Conservation (phyloP, 23 red algal genomes). For the Chondrus crispus region DNA sequence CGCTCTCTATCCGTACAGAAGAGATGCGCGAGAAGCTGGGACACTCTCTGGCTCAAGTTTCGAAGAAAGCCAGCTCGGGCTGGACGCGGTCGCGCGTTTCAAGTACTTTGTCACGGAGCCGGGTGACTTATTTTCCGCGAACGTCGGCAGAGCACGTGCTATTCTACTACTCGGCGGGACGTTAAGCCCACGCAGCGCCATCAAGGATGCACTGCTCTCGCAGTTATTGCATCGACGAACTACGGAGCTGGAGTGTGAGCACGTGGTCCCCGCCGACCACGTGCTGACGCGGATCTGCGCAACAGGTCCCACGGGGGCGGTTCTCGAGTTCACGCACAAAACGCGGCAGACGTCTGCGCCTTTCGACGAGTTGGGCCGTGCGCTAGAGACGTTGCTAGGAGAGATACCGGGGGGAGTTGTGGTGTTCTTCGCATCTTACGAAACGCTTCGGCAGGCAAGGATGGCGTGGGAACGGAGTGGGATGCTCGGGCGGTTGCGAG, state of each 20-base stretch:
- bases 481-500: background rate
- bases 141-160: slow-evolving; percentile 58
- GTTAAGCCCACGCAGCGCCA: slow-evolving; percentile 66
- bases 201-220: slow-evolving; percentile 14
- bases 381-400: slow-evolving; percentile 21
- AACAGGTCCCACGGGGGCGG: slow-evolving; percentile 31
- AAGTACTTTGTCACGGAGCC: slow-evolving; percentile 80
- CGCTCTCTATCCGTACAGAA: slow-evolving; percentile 43
- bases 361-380: slow-evolving; percentile 75
- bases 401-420: slow-evolving; percentile 65
- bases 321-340: slow-evolving; percentile 64
- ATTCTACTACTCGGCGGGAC: slow-evolving; percentile 87
- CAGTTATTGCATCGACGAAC: background rate
- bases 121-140: slow-evolving; percentile 9
- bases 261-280: slow-evolving; percentile 78
- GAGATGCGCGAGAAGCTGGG: background rate
- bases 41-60: too few species aligned
- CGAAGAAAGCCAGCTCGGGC: too few species aligned
- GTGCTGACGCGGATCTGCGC: slow-evolving; percentile 65
- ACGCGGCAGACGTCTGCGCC: slow-evolving; percentile 14
- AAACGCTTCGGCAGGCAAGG: slow-evolving; percentile 14
- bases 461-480: slow-evolving; percentile 37
- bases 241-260: slow-evolving; percentile 71
- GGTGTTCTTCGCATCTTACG: slow-evolving; percentile 89
- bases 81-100: slow-evolving; percentile 20